Evolutionary conservation across 2,329 filamentous ascomycete genomes (phyloP).

Genomic region (Colletotrichum sublineola): DNA sequence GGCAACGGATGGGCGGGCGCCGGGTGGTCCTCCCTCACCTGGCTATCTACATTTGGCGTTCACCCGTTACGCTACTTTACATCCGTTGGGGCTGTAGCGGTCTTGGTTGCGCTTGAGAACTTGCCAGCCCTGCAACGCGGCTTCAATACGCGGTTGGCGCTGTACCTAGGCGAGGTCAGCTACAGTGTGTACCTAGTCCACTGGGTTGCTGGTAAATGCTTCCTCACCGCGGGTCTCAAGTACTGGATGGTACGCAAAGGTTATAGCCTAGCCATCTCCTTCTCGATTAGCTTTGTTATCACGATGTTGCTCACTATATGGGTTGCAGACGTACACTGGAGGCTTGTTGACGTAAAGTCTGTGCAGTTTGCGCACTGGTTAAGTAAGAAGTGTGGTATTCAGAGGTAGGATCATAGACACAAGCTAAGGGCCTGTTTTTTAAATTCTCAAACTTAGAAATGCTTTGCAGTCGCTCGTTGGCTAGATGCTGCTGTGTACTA

Average conservation of each 20-base stretch:
- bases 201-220: slow-evolving; percentile 51
- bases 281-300: slow-evolving; percentile 6
- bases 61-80: slow-evolving; percentile 19
- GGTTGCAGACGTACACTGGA: slow-evolving; percentile 62
- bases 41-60: slow-evolving; percentile 13
- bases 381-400: slow-evolving; percentile 41
- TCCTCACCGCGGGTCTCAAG: slow-evolving; percentile 8
- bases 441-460: too few relatives aligned
- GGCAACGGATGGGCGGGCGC: slow-evolving; percentile 7
- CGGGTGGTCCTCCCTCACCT: background rate
- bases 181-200: slow-evolving; percentile 75
- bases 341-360: slow-evolving; percentile 59
- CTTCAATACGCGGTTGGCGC: slow-evolving; percentile 70
- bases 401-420: too few relatives aligned
- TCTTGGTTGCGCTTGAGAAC: slow-evolving; percentile 19
- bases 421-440: too few relatives aligned
- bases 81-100: too few relatives aligned
- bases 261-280: background rate
- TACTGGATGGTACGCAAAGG: background rate
- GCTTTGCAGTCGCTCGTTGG: too few relatives aligned
- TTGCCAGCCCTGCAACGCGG: slow-evolving; percentile 63
- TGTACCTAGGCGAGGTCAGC: slow-evolving; percentile 73
- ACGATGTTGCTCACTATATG: slow-evolving; percentile 50
- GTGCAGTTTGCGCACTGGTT: slow-evolving; percentile 60
- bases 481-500: too few relatives aligned